Percentiles rank a stretch among this genome's conserved stretches.
phyloP scores from a whole-genome alignment of 169 alveolate species.

The Eimeria brunetti region DNA sequence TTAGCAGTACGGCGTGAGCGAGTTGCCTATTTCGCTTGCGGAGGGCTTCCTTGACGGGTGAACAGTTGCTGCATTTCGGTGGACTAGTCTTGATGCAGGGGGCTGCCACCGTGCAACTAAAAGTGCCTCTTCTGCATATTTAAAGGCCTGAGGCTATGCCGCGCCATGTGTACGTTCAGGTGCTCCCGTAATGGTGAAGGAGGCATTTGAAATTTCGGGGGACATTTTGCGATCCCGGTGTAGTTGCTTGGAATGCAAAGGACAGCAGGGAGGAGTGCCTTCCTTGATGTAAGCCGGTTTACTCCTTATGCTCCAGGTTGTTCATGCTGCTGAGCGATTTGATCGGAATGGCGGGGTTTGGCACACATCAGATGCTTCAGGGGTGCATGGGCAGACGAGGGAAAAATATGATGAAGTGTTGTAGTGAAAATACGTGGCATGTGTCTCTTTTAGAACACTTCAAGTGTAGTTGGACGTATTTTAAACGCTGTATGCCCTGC shows the following conservation, averaged over 20 bases:
- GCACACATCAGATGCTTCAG: neutral
- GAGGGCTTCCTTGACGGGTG: neutral
- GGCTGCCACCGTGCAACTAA: neutral
- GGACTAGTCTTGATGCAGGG: too few relatives aligned
- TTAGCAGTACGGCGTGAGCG: neutral
- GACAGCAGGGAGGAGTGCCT: neutral
- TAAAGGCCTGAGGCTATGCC: neutral
- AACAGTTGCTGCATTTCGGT: neutral
- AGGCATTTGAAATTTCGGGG: slow-evolving; percentile 43
- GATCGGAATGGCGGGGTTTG: neutral
- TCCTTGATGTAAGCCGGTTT: neutral
- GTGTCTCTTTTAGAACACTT: neutral
- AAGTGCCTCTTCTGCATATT: neutral
- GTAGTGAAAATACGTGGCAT: neutral
- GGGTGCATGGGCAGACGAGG: neutral
- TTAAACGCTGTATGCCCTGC: neutral
- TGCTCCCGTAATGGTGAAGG: slow-evolving; percentile 51
- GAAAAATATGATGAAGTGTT: neutral
- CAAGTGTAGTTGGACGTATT: neutral
- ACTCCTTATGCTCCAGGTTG: neutral
- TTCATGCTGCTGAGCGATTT: neutral
- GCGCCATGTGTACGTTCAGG: neutral
- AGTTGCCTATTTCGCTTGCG: neutral
- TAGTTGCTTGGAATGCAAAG: slow-evolving; percentile 45
- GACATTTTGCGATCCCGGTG: slow-evolving; percentile 61